Evolutionary conservation across 2,329 filamentous ascomycete species (phyloP), one percentile per base, ranked within the genome.

Genomic region (Exophiala spinifera): DNA sequence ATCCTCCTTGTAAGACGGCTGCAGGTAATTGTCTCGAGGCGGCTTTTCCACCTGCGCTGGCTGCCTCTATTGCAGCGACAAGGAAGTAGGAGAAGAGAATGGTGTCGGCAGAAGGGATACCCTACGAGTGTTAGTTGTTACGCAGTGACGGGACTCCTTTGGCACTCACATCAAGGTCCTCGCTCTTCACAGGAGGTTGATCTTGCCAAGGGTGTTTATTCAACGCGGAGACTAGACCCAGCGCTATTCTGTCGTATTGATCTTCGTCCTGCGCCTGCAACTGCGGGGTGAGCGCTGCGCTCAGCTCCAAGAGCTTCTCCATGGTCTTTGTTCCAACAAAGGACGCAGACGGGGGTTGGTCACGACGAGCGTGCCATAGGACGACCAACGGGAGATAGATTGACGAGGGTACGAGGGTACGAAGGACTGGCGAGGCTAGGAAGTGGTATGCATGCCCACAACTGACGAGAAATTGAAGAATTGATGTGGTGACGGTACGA

Each of bases 31-130:
- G 59, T 33, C 71, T 61, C 50, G 62, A 61, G 19, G 55, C 43
- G 50, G 68, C 58, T 51, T 65, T 67, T 62, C 72, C 67, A 63
- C 72, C 65, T 28, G 64, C 31, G 39, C 57, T 21, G 56, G 60
- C 51, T n/a, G 63, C 67, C 36, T 72, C 66, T 52, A 82, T 73
- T 57, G 78, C 75, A 28, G 75, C 72, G 44, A 74, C 67, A 34
- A 87, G 73, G 44, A 80, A 72, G 57, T 75, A 77, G 46, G 83
- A 70, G 67, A 85, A 87, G 7, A 80, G 73, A 57, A 86, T 74
- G 15, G 80, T 79, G 66, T 87, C 82, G 36, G 28, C 6, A 31
- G 8, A 31, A 31, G 28, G 7, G 28, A 31, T 31, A 2, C 4
- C 28, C 28, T 31, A 31, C 28, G 10, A 31, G 3, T 31, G 28